Percentiles rank a stretch among this genome's conserved stretches.
These are phyloP conservation scores for Podosphaera aphanis DNA, from an alignment of 2,329 filamentous ascomycete genomes.

Conservation along the genomic window DNA sequence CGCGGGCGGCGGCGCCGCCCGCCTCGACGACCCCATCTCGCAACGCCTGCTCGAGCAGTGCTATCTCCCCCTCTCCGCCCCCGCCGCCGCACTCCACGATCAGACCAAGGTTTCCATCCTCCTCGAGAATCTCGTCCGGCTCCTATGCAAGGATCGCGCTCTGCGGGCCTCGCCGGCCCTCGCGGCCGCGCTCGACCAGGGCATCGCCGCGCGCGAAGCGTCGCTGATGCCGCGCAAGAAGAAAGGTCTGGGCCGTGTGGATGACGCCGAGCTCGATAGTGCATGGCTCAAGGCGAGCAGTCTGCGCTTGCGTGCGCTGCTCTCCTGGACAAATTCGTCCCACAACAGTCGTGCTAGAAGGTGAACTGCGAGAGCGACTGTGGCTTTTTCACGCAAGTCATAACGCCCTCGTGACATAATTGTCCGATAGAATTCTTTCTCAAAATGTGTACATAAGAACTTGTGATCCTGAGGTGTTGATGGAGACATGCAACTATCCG, in stretches of 20 bases:
- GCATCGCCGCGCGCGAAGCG: slow-evolving; percentile 25
- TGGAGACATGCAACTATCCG: too few relatives aligned
- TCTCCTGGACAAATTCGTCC: slow-evolving; percentile 5
- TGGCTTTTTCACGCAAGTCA: too few relatives aligned
- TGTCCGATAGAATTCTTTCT: too few relatives aligned
- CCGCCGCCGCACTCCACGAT: slow-evolving; percentile 22
- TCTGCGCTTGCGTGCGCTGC: slow-evolving; percentile 15
- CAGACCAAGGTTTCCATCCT: slow-evolving; percentile 34
- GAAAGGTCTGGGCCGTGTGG: slow-evolving; percentile 11
- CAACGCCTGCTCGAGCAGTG: slow-evolving; percentile 25
- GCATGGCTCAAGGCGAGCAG: slow-evolving; percentile 11
- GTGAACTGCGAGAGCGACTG: too few relatives aligned
- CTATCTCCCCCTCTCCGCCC: slow-evolving; percentile 30
- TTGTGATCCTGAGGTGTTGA: too few relatives aligned
- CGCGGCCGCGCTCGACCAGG: slow-evolving; percentile 23
- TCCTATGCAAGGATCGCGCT: slow-evolving; percentile 19
- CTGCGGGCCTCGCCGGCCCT: slow-evolving; percentile 15
- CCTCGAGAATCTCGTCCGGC: slow-evolving; percentile 27
- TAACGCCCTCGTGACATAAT: too few relatives aligned
- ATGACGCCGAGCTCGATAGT: neutral
- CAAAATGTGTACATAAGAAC: too few relatives aligned
- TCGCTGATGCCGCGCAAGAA: slow-evolving; percentile 21
- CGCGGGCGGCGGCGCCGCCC: slow-evolving; percentile 16
- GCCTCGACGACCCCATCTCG: slow-evolving; percentile 21
- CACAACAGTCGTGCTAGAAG: too few relatives aligned